Evolutionary conservation across 306 rosid genomes (phyloP).

Genomic region (Arachis hypogaea): DNA sequence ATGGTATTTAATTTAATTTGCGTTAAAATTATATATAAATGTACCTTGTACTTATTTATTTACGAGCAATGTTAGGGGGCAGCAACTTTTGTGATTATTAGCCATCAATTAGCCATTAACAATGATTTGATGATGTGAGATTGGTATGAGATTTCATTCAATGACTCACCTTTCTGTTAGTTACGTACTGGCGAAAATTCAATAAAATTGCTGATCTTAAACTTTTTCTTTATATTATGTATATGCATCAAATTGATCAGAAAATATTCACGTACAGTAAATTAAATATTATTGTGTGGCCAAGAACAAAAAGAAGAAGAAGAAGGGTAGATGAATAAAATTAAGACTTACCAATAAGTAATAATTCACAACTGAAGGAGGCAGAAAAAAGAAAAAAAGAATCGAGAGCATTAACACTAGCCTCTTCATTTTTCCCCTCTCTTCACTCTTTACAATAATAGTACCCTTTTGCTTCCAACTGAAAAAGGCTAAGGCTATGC

Average conservation of each 20-base stretch:
- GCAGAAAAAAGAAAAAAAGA: conserved; percentile 43
- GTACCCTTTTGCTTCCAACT: conserved; percentile 30
- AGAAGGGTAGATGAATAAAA: conserved; percentile 30
- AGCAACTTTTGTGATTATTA: too few species aligned
- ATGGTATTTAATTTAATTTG: too few species aligned
- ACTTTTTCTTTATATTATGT: too few species aligned
- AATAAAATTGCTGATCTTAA: too few species aligned
- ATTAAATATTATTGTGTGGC: conserved; percentile 5
- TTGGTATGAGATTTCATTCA: too few species aligned
- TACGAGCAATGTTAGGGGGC: too few species aligned
- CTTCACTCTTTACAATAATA: background rate
- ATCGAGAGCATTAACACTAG: conserved; percentile 71
- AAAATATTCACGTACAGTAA: background rate
- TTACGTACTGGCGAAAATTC: too few species aligned
- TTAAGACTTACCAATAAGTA: conserved; percentile 38
- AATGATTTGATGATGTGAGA: too few species aligned
- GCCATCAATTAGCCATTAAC: too few species aligned
- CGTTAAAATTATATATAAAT: background rate
- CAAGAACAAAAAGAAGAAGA: conserved; percentile 6
- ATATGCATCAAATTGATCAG: conserved; percentile 24
- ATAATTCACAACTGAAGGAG: conserved; percentile 46
- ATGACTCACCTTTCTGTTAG: too few species aligned
- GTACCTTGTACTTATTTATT: conserved; percentile 40
- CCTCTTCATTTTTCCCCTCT: conserved; percentile 42
- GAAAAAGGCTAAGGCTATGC: conserved; percentile 79